Evolutionary conservation across 2,329 filamentous ascomycete genomes (phyloP), one percentile per base, ranked within the genome.

Genomic region (Cyphellophora europaea): DNA sequence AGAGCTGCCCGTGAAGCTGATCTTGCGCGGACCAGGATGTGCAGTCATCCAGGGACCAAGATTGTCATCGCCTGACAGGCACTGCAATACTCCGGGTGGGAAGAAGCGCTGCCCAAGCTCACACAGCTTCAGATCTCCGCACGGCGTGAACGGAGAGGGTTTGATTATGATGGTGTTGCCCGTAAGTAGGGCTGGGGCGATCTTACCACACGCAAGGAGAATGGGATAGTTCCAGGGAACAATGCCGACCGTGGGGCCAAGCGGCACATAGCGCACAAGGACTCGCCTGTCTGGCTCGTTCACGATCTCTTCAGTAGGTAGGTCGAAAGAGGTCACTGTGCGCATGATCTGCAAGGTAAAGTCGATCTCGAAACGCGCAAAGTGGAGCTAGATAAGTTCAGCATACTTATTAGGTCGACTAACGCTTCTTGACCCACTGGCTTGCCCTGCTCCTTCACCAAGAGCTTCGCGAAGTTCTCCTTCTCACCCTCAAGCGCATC

Each of bases 1-100:
- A 5, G 62, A 71, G 11, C 71, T 76, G 2, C 76, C 75, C 0
- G 76, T 79, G 54, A 81, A 80, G 43, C 63, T 66, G 49, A 80
- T 70, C 61, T 77, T 79, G 35, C 67, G 62, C 37, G 78, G 66
- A 14, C 62, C 67, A 0, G 72, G 71, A 45, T 79, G 74, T n/a
- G 49, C 52, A 0, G 71, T 75, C 35, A 79, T 51, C 62, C 62
- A 64, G 1, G 69, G 71, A 3, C 76, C 76, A 4, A 80, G 65
- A 29, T 62, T 58, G 44, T 79, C 74, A 33, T 72, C 71, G 4
- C 75, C 76, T 34, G 69, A 69, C 2, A 80, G 53, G 0, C 60
- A 68, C 47, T 79, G 74, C 1, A 79, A 50, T 11, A 80, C 71
- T 19, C 76, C 76, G 0, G 71, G 66, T 2, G 73, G 73, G 53